Base-by-base conservation (phyloP, 139 green algal genomes). In the Monoraphidium neglectum region DNA sequence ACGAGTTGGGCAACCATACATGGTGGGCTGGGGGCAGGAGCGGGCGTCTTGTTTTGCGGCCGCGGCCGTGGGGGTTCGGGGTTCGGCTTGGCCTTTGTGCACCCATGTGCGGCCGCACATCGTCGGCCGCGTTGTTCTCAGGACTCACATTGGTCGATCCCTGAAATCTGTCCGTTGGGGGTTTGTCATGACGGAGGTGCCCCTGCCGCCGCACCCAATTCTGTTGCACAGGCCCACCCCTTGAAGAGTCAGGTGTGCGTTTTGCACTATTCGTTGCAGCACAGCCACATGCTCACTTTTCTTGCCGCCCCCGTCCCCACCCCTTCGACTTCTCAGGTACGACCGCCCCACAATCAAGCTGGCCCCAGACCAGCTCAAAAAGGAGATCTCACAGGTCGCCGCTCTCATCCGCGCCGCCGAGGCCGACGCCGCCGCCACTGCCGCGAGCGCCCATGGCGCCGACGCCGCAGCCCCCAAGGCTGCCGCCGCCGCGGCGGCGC, bases 1-100 rank as follows among this genome's bases (percentile, higher is more conserved):
- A 79, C n/a, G 61, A 79, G 37, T 63, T 79, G 35, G 74, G 63
- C 35, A 72, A 68, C 49, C 51, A 73, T 10, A 56, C 47, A 33
- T 72, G 63, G 74, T 73, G 74, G 35, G 73, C 35, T 21, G 32
- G 57, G 8, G 24, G 57, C 15, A 18, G 8, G 57, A 23, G 57
- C 57, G 16, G 57, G 57, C 15, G 18, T 15, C 57, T 15, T 15
- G 16, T 23, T 32, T 30, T 35, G 49, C 49, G 49, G 57, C 57
- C 16, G 8, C 57, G 30, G 68, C 68, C 63, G 49, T 32, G 36
- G 68, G 28, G 40, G 60, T 32, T 46, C 32, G 10, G 16, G 60
- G 28, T 13, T 24, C 21, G n/a, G n/a, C n/a, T n/a, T n/a, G n/a
- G n/a, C n/a, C n/a, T n/a, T n/a, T n/a, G n/a, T n/a, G n/a, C n/a